Percentiles rank a stretch among this genome's conserved stretches.
phyloP scores from a whole-genome alignment of 2,329 filamentous ascomycete species.

The Hymenoscyphus linearis region DNA sequence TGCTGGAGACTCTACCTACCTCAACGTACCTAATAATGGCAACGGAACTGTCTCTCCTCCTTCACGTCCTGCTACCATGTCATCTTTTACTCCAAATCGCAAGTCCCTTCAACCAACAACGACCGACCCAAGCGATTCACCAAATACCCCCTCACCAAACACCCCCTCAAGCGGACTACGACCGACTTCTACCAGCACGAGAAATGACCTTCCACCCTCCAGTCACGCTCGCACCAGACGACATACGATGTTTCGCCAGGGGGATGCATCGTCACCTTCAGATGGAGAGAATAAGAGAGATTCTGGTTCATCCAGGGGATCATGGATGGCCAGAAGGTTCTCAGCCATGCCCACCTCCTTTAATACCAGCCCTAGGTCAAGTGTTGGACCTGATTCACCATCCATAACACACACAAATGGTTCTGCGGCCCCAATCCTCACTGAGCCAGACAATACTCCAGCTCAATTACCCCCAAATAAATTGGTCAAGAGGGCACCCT shows the following conservation, averaged over 20 bases:
- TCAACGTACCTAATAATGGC: slow-evolving; percentile 20
- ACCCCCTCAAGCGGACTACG: slow-evolving; percentile 13
- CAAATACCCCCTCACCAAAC: slow-evolving; percentile 16
- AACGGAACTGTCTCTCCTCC: slow-evolving; percentile 17
- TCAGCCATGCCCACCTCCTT: slow-evolving; percentile 62
- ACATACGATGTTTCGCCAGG: slow-evolving; percentile 22
- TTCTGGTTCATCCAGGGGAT: slow-evolving; percentile 56
- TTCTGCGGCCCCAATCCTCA: slow-evolving; percentile 60
- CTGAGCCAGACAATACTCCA: slow-evolving; percentile 30
- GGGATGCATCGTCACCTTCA: slow-evolving; percentile 20
- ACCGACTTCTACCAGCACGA: slow-evolving; percentile 16
- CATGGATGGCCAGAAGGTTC: slow-evolving; percentile 64
- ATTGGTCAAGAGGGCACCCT: slow-evolving; percentile 67
- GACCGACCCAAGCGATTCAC: slow-evolving; percentile 10
- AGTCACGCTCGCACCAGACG: slow-evolving; percentile 20
- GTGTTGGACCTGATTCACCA: slow-evolving; percentile 58
- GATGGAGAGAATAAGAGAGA: slow-evolving; percentile 37
- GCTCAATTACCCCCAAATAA: slow-evolving; percentile 61
- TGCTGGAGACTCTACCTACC: slow-evolving; percentile 20
- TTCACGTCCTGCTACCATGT: slow-evolving; percentile 29
- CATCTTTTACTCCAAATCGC: slow-evolving; percentile 25
- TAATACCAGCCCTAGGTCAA: slow-evolving; percentile 59
- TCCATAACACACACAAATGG: slow-evolving; percentile 61
- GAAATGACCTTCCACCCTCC: slow-evolving; percentile 20
- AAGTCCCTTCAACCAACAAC: slow-evolving; percentile 10